Evolutionary conservation across 1,139 yeast genomes (phyloP).

Genomic region (Zhuliangozyma parablackwelliae): DNA sequence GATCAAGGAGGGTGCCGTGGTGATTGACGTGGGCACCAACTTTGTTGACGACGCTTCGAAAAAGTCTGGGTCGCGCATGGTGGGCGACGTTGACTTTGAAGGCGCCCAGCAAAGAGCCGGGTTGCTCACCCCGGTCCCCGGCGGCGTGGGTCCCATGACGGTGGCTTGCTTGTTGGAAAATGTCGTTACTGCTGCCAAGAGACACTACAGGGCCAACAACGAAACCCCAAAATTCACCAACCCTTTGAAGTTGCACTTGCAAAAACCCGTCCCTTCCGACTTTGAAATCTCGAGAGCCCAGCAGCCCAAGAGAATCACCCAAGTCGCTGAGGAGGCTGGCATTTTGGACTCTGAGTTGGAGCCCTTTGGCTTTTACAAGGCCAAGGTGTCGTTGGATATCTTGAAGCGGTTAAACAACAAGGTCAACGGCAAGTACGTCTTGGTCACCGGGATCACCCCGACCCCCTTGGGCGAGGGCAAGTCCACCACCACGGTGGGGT

Average conservation of each 20-base stretch:
- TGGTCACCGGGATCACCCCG: constrained; percentile 97
- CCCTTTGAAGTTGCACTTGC: constrained; percentile 62
- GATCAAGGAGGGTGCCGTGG: constrained; percentile 80
- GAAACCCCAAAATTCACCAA: constrained; percentile 49
- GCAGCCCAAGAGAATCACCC: constrained; percentile 76
- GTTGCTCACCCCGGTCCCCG: constrained; percentile 93
- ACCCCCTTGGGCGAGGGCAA: constrained; percentile 99
- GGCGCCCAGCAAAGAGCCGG: constrained; percentile 64
- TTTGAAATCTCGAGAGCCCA: constrained; percentile 89
- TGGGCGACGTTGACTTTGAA: constrained; percentile 89
- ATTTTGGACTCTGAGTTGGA: constrained; percentile 79
- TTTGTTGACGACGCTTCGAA: constrained; percentile 71
- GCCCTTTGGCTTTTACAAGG: constrained; percentile 89
- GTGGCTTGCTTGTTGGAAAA: constrained; percentile 93
- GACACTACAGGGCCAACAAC: constrained; percentile 40
- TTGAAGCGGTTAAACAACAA: constrained; percentile 68
- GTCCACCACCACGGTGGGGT: constrained; percentile 93
- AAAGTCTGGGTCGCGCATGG: constrained; percentile 81
- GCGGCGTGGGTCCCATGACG: constrained; percentile 99
- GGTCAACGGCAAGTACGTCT: constrained; percentile 80
- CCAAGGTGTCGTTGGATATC: constrained; percentile 75
- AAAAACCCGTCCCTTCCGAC: constrained; percentile 89
- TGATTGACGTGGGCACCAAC: constrained; percentile 96
- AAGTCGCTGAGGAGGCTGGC: constrained; percentile 83
- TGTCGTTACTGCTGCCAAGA: constrained; percentile 77